A percentile compares a stretch with the other conserved stretches of the same genome.
Conservation (phyloP, 2,329 filamentous ascomycete species). For the Fusarium sp. region DNA sequence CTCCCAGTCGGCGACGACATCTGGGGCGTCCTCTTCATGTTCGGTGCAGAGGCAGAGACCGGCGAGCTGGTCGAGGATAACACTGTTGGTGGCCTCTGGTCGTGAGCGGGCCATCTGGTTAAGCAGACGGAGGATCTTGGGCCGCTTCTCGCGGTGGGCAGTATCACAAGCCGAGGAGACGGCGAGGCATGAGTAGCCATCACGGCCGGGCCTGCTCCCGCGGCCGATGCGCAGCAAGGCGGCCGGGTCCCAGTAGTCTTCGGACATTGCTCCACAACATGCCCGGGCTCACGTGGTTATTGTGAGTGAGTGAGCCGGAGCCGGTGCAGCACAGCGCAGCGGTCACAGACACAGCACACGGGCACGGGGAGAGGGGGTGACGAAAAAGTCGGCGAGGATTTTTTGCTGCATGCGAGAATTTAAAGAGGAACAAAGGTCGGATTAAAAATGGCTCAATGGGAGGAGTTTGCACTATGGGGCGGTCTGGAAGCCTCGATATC, state of each 20-base stretch:
- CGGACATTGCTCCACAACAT: constrained; percentile 1
- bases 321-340: neutral
- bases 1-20: neutral
- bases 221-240: neutral
- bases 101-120: neutral
- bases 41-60: neutral
- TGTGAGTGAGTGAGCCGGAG: neutral
- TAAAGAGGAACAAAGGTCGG: neutral
- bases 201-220: neutral
- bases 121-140: neutral
- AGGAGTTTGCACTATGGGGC: neutral
- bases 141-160: neutral
- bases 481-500: neutral
- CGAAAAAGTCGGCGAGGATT: neutral
- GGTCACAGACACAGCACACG: neutral
- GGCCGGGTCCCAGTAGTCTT: neutral
- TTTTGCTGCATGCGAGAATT: constrained; percentile 1
- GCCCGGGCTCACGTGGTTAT: neutral
- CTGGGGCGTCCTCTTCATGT: neutral
- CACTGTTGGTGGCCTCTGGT: neutral
- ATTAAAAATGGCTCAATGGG: constrained; percentile 1
- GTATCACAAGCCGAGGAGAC: neutral
- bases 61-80: neutral
- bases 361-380: neutral
- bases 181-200: neutral